These are phyloP conservation scores for Cladophialophora chaetospira DNA, from an alignment of 2,329 filamentous ascomycete genomes.

Conservation along the genomic window DNA sequence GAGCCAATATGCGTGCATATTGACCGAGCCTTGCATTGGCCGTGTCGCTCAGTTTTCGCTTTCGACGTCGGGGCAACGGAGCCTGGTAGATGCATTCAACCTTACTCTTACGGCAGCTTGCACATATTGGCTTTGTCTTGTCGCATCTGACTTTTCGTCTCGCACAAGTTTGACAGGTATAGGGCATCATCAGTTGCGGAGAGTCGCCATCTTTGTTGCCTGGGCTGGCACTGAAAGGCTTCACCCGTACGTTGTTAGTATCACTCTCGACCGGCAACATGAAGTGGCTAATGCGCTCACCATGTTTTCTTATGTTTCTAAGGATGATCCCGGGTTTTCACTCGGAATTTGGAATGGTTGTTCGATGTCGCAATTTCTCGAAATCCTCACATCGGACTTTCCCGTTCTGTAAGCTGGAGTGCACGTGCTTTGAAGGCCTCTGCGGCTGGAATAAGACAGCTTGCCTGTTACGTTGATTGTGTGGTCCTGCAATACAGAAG, in stretches of 20 bases:
- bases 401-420: too few species aligned
- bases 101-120: not conserved
- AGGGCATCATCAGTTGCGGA: constrained; percentile 1
- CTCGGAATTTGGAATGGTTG: too few species aligned
- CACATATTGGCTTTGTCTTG: not conserved
- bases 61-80: not conserved
- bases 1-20: not conserved
- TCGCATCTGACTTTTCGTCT: constrained; percentile 6
- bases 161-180: constrained; percentile 1
- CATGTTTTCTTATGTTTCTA: too few species aligned
- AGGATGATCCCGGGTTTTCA: too few species aligned
- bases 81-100: constrained; percentile 3
- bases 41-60: constrained; percentile 2
- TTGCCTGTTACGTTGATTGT: too few species aligned
- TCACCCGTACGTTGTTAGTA: not conserved
- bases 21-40: not conserved
- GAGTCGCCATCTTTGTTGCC: not conserved
- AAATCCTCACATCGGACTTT: too few species aligned
- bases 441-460: too few species aligned
- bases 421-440: too few species aligned
- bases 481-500: too few species aligned
- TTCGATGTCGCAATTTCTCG: too few species aligned
- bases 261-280: not conserved
- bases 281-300: too few species aligned
- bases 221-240: not conserved